A percentile compares a stretch with the other conserved stretches of the same genome.
Evolutionary conservation across 2,329 filamentous ascomycete species (phyloP).

Genomic region (Venturiaceae sp.): DNA sequence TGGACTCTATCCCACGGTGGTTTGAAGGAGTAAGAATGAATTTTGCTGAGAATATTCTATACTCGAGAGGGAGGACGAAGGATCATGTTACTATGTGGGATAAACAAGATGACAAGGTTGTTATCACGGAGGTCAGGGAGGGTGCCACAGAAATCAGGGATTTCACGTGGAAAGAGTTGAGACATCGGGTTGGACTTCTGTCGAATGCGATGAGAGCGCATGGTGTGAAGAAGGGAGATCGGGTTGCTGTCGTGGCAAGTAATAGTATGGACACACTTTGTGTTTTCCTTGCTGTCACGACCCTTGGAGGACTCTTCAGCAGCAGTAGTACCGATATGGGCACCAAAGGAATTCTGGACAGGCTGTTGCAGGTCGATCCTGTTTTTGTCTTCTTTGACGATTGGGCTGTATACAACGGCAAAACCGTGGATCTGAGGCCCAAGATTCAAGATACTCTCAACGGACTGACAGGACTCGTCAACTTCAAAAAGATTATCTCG

Average conservation of each 20-base stretch:
- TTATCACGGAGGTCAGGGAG: slow-evolving; percentile 63
- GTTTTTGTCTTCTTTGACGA: slow-evolving; percentile 81
- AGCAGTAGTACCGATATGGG: slow-evolving; percentile 78
- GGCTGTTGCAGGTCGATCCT: slow-evolving; percentile 64
- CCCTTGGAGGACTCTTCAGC: slow-evolving; percentile 66
- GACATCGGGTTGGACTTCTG: slow-evolving; percentile 47
- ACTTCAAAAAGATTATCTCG: slow-evolving; percentile 55
- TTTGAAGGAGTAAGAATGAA: slow-evolving; percentile 67
- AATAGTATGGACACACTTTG: slow-evolving; percentile 67
- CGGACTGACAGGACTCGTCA: slow-evolving; percentile 50
- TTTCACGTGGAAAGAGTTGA: slow-evolving; percentile 59
- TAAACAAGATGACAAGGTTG: slow-evolving; percentile 64
- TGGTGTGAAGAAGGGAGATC: slow-evolving; percentile 62
- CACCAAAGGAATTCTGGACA: slow-evolving; percentile 64
- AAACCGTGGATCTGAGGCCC: slow-evolving; percentile 56
- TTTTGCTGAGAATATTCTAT: slow-evolving; percentile 74
- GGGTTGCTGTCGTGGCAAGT: slow-evolving; percentile 64
- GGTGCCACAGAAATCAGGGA: slow-evolving; percentile 43
- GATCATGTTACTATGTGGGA: slow-evolving; percentile 40
- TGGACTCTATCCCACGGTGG: slow-evolving; percentile 66
- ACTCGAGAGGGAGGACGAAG: slow-evolving; percentile 32
- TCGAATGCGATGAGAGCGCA: slow-evolving; percentile 56
- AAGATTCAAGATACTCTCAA: slow-evolving; percentile 61
- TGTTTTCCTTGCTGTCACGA: slow-evolving; percentile 59
- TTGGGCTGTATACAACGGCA: slow-evolving; percentile 69